These are phyloP conservation scores for Alternaria viburni DNA, from an alignment of 2,329 filamentous ascomycete genomes.

Conservation along the genomic window DNA sequence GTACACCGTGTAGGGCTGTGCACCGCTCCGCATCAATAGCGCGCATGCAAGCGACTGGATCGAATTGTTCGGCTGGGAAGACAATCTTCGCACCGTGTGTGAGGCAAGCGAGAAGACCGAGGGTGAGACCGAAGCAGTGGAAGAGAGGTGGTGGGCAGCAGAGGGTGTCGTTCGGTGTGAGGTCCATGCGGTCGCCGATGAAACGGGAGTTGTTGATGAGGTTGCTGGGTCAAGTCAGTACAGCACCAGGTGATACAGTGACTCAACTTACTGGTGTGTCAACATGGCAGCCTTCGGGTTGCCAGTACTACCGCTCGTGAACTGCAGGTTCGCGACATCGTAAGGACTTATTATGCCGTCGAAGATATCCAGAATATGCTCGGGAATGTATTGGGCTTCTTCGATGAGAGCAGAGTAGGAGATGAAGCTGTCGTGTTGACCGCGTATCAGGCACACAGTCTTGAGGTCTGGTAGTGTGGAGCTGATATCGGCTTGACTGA, in stretches of 20 bases:
- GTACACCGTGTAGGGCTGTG: constrained; percentile 80
- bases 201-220: constrained; percentile 51
- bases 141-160: constrained; percentile 86
- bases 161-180: constrained; percentile 69
- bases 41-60: constrained; percentile 68
- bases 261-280: constrained; percentile 40
- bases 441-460: constrained; percentile 41
- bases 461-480: constrained; percentile 37
- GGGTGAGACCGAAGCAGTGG: constrained; percentile 83
- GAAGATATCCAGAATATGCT: constrained; percentile 45
- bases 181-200: constrained; percentile 72
- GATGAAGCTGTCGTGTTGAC: constrained; percentile 55
- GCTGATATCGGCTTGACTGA: constrained; percentile 28
- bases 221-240: constrained; percentile 23
- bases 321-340: constrained; percentile 47
- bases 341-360: constrained; percentile 43
- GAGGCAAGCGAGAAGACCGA: constrained; percentile 73
- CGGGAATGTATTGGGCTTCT: constrained; percentile 37
- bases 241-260: no score
- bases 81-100: constrained; percentile 79
- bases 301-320: constrained; percentile 49
- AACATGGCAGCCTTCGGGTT: constrained; percentile 49
- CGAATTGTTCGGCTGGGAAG: constrained; percentile 75
- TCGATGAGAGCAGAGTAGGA: constrained; percentile 66
- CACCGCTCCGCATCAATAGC: constrained; percentile 61